Conservation (phyloP, 345 rosid genomes). For the Mercurialis annua region DNA sequence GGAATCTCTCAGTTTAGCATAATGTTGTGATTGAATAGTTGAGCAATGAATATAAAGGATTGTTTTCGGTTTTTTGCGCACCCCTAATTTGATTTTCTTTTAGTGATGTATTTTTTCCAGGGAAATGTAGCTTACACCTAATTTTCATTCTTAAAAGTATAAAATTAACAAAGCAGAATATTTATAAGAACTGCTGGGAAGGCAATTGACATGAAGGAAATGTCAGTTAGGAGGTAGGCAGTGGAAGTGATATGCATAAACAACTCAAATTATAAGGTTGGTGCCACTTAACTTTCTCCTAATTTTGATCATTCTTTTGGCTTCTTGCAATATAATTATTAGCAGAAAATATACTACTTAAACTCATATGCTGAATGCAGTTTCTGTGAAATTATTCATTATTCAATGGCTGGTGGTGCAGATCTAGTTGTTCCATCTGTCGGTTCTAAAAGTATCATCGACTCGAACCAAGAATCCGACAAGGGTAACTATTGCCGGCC, state of each 20-base stretch:
- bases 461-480: conserved; percentile 47
- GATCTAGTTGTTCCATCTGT: conserved; percentile 41
- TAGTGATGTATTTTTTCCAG: not conserved
- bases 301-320: conserved; percentile 68
- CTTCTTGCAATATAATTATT: conserved; percentile 47
- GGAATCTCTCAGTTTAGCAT: not conserved
- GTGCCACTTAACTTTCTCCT: conserved; percentile 82
- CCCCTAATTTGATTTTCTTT: not conserved
- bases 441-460: conserved; percentile 40
- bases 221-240: conserved; percentile 60
- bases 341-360: conserved; percentile 48
- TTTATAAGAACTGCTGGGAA: conserved; percentile 39
- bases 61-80: not conserved
- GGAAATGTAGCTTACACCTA: not conserved
- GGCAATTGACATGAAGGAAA: conserved; percentile 53
- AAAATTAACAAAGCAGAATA: not conserved
- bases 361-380: conserved; percentile 24
- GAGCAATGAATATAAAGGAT: not conserved
- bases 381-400: conserved; percentile 18
- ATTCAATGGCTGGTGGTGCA: conserved; percentile 55
- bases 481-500: conserved; percentile 31
- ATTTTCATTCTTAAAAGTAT: not conserved
- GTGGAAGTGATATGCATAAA: conserved; percentile 27
- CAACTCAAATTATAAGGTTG: conserved; percentile 39
- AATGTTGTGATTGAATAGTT: not conserved